These are phyloP conservation scores for Mychonastes homosphaera DNA, from an alignment of 139 green algal genomes.

Conservation along the genomic window DNA sequence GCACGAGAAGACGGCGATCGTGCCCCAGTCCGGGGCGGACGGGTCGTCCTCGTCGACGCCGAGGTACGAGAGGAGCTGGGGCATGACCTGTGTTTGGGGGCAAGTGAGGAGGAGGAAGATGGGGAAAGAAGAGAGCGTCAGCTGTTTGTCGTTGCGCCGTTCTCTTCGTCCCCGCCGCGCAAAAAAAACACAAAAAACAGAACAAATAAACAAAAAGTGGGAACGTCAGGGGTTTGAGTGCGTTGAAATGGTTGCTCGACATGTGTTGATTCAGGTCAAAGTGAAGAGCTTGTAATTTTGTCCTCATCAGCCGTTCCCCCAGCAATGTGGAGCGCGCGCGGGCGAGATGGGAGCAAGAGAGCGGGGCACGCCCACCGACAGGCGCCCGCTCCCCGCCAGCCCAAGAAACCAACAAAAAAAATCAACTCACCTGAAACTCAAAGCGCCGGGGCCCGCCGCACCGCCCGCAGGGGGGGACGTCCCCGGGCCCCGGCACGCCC, in stretches of 20 bases:
- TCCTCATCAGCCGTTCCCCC: no score
- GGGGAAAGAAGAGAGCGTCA: slow-evolving; percentile 4
- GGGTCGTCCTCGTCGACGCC: slow-evolving; percentile 41
- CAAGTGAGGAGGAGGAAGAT: neutral
- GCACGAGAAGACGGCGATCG: slow-evolving; percentile 65
- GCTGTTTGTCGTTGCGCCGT: no score
- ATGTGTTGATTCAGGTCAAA: slow-evolving; percentile 26
- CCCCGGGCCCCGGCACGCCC: slow-evolving; percentile 12
- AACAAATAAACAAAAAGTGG: slow-evolving; percentile 3
- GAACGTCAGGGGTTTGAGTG: neutral
- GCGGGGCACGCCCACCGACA: no score
- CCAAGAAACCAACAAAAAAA: slow-evolving; percentile 25
- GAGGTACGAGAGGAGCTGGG: slow-evolving; percentile 61
- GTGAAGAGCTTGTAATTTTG: slow-evolving; percentile 23
- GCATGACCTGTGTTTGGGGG: slow-evolving; percentile 33
- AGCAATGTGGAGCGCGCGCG: no score
- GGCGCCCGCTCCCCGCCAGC: neutral
- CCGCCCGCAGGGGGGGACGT: slow-evolving; percentile 45
- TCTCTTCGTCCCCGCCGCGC: no score
- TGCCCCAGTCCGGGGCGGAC: slow-evolving; percentile 55
- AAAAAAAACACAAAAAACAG: neutral
- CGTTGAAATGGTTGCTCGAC: slow-evolving; percentile 10
- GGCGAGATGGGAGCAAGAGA: no score
- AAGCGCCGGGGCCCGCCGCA: slow-evolving; percentile 48
- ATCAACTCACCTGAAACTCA: slow-evolving; percentile 65